phyloP scores from a whole-genome alignment of 2,329 filamentous ascomycete genomes.

The Pseudocercospora fuligena region DNA sequence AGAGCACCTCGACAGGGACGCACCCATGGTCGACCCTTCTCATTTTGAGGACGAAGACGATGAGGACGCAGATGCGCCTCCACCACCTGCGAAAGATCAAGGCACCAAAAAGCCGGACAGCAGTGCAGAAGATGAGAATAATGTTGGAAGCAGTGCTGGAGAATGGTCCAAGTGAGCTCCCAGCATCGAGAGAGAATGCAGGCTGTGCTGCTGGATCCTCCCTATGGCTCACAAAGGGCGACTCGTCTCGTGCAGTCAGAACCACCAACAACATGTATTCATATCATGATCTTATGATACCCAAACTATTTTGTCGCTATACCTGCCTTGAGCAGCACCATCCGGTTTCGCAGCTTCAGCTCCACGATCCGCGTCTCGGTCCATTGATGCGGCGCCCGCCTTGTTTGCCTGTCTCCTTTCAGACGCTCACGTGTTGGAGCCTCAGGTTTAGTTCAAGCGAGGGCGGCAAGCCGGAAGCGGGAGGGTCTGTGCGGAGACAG shows the following conservation, averaged over 20 bases:
- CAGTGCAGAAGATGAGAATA: conserved; percentile 20
- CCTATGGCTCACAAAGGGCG: not conserved
- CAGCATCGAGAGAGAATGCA: not conserved
- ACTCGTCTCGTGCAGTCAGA: not conserved
- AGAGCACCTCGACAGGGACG: conserved; percentile 39
- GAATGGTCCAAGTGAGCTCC: conserved; percentile 8
- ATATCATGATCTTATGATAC: conserved; percentile 15
- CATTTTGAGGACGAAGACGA: conserved; percentile 54
- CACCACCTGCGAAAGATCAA: conserved; percentile 37
- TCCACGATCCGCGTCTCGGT: conserved; percentile 15
- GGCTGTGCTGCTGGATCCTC: not conserved
- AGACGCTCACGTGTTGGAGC: no score
- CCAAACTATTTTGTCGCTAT: conserved; percentile 10
- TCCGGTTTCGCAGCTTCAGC: conserved; percentile 6
- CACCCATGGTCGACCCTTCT: conserved; percentile 51
- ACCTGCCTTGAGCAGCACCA: not conserved
- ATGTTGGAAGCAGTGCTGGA: conserved; percentile 35
- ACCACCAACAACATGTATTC: conserved; percentile 1
- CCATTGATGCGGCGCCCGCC: conserved; percentile 21
- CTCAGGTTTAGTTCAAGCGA: no score
- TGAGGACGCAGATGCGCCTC: conserved; percentile 43
- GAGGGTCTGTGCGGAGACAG: no score
- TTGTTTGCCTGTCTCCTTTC: no score
- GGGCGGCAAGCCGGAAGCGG: no score
- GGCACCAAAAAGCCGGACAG: conserved; percentile 15